Evolutionary conservation across 2,329 filamentous ascomycete species (phyloP), one percentile per base, ranked within the genome.

Genomic region (Ophiostoma sp.): DNA sequence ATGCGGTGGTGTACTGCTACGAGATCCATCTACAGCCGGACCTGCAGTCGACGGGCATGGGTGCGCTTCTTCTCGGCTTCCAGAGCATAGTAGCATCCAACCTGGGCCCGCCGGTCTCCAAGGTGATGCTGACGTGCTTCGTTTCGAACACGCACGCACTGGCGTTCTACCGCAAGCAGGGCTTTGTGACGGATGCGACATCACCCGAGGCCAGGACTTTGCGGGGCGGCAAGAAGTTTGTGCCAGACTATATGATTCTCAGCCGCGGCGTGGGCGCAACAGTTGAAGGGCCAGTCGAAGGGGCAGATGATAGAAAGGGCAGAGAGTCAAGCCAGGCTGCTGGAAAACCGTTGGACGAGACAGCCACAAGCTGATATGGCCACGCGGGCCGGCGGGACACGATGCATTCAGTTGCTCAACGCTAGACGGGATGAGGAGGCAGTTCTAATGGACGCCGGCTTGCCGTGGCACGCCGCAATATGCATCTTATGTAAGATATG

Each of bases 101-200:
- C 67, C 82, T 88, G 36, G 67, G 64, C 14, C 79, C 81, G 2
- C 79, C 80, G 0, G 80, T 89, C 63, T 76, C 80, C 36, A 92
- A 92, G 77, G 81, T 87, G 63, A 93, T 93, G 90, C 79, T 93
- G 73, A 92, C 89, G 1, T 90, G 89, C 74, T 92, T 91, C 74
- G 76, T 82, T 66, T 81, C 81, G 70, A 93, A 93, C 74, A 72
- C 77, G 44, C 76, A 77, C 2, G 90, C 84, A 0, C 77, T 84
- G 55, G 74, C 72, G 2, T 89, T 92, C 72, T 93, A 93, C 76
- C 76, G 80, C 64, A 83, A 80, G 70, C 75, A 86, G 12, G 89
- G 89, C 0, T 89, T 85, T 73, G 76, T 71, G 49, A 79, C 77
- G 62, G 87, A 89, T 72, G 81, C 80, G 8, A 82, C 80, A 65